Conservation (phyloP, 176 grass and related monocot genomes). For the Areca catechu region DNA sequence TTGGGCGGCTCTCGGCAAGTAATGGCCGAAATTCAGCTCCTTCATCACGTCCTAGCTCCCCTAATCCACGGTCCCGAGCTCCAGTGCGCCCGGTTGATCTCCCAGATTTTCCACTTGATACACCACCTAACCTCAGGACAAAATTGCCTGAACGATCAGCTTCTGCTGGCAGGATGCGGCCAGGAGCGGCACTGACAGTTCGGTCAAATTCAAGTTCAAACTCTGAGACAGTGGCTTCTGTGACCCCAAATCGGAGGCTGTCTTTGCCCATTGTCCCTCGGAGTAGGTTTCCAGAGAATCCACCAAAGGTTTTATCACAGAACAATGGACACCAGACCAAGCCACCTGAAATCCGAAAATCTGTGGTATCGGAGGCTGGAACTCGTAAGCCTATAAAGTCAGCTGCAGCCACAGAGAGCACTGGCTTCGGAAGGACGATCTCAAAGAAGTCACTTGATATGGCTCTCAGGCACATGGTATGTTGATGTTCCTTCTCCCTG, state of each 20-base stretch:
- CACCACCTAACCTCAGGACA: slow-evolving; percentile 69
- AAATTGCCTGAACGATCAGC: slow-evolving; percentile 69
- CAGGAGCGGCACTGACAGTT: slow-evolving; percentile 36
- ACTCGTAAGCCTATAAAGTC: slow-evolving; percentile 18
- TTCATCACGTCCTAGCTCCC: slow-evolving; percentile 74
- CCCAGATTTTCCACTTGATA: slow-evolving; percentile 80
- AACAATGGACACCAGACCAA: slow-evolving; percentile 50
- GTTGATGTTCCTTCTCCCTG: neutral
- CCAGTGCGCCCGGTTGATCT: slow-evolving; percentile 72
- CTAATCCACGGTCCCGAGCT: slow-evolving; percentile 39
- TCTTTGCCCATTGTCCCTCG: slow-evolving; percentile 62
- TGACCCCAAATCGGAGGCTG: slow-evolving; percentile 48
- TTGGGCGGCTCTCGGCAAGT: slow-evolving; percentile 39
- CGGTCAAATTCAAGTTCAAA: slow-evolving; percentile 36
- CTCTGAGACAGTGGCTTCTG: slow-evolving; percentile 31
- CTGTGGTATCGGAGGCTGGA: slow-evolving; percentile 37
- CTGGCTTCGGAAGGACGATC: slow-evolving; percentile 89
- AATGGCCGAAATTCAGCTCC: slow-evolving; percentile 55
- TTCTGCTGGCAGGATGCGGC: slow-evolving; percentile 60
- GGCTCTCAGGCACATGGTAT: slow-evolving; percentile 98
- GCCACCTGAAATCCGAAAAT: slow-evolving; percentile 21
- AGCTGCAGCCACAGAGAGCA: slow-evolving; percentile 34
- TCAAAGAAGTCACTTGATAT: slow-evolving; percentile 97
- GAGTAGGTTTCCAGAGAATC: slow-evolving; percentile 59
- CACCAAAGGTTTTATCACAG: slow-evolving; percentile 38